Conservation (phyloP, 2,329 filamentous ascomycete genomes). For the Huntiella savannae region DNA sequence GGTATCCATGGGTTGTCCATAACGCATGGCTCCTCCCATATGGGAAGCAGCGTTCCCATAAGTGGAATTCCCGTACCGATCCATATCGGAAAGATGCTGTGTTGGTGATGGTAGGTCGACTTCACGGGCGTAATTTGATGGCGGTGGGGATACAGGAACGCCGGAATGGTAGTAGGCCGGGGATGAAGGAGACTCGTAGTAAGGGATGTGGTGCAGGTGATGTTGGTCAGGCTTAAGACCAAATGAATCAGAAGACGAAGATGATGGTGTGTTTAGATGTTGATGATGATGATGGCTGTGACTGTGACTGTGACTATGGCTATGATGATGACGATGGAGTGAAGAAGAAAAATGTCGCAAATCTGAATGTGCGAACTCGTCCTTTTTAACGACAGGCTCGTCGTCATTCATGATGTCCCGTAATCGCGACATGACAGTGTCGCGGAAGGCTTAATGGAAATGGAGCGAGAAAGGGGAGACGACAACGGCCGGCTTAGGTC, state of each 20-base stretch:
- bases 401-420: constrained; percentile 12
- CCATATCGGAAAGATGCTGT: not conserved
- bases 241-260: not conserved
- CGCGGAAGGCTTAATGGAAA: not conserved
- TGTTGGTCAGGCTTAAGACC: constrained; percentile 1
- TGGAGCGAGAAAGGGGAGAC: not conserved
- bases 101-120: not conserved
- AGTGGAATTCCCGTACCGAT: not conserved
- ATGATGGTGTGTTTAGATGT: not conserved
- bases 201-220: too few species aligned
- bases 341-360: constrained; percentile 3
- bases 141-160: not conserved
- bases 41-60: not conserved
- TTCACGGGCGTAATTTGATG: not conserved
- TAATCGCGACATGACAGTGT: constrained; percentile 8
- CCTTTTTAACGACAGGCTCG: constrained; percentile 8
- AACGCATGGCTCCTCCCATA: not conserved
- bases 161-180: not conserved
- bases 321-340: constrained; percentile 1
- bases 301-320: not conserved
- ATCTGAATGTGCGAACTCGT: constrained; percentile 1
- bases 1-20: not conserved
- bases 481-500: not conserved
- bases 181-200: not conserved
- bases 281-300: constrained; percentile 1